These are phyloP conservation scores for Athelia psychrophila DNA, from an alignment of 1,284 basidiomycete genomes.

Conservation along the genomic window DNA sequence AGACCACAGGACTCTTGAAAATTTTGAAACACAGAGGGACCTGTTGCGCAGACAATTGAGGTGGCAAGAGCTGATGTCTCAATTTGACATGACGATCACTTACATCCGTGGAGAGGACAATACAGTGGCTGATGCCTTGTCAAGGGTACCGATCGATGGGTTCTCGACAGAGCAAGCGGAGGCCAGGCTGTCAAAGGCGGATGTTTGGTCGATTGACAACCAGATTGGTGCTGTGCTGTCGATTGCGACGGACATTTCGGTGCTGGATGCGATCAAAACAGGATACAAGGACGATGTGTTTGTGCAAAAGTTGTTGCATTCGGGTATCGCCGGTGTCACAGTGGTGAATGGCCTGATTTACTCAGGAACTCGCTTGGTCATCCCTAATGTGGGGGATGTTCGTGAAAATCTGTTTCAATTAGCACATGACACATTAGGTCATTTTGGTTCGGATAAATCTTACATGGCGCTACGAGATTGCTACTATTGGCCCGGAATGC, in stretches of 20 bases:
- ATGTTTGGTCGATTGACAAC: neutral
- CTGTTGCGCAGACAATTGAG: neutral
- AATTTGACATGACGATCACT: neutral
- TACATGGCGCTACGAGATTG: conserved; percentile 9
- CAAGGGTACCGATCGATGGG: neutral
- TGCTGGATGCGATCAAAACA: neutral
- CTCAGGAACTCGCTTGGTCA: neutral
- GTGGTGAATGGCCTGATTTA: neutral
- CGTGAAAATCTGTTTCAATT: conserved; percentile 11
- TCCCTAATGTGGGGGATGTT: neutral
- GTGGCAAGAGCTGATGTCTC: neutral
- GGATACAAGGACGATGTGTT: neutral
- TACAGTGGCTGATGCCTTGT: conserved; percentile 1
- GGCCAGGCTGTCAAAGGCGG: neutral
- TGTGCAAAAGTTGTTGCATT: neutral
- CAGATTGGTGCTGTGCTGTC: neutral
- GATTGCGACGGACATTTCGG: neutral
- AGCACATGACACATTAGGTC: conserved; percentile 18
- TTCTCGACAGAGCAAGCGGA: neutral
- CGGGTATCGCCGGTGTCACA: neutral
- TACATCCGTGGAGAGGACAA: neutral
- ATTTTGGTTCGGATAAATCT: conserved; percentile 19
- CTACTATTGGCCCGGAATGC: conserved; percentile 15
- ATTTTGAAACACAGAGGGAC: neutral
- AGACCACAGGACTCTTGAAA: neutral